A percentile compares a stretch with the other conserved stretches of the same genome.
phyloP scores from a whole-genome alignment of 2,329 filamentous ascomycete species.

The Epicoccum sorghinum region DNA sequence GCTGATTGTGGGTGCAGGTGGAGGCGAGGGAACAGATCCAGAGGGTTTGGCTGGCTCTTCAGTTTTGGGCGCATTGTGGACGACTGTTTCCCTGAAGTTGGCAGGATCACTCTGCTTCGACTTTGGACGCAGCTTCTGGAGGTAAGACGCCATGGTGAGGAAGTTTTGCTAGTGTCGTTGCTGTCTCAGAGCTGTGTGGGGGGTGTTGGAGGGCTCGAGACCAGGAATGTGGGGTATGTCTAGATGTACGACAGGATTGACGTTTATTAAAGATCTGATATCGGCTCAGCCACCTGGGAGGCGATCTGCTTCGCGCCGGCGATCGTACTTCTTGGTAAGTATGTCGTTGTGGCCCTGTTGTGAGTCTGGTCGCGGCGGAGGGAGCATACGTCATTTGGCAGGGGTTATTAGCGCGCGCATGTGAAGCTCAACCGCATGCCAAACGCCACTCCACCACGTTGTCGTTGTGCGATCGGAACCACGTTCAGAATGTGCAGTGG shows the following conservation, averaged over 20 bases:
- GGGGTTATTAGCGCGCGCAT: slow-evolving; percentile 24
- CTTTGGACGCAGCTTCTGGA: slow-evolving; percentile 43
- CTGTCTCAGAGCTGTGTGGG: neutral
- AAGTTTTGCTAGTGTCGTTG: neutral
- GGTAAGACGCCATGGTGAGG: slow-evolving; percentile 35
- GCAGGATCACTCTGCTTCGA: slow-evolving; percentile 36
- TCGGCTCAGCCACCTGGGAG: slow-evolving; percentile 13
- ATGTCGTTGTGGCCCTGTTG: slow-evolving; percentile 30
- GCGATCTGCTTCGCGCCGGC: slow-evolving; percentile 23
- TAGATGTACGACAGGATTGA: neutral
- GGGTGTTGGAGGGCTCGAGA: neutral
- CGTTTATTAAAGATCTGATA: slow-evolving; percentile 1
- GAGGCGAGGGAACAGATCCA: slow-evolving; percentile 20
- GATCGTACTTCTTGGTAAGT: slow-evolving; percentile 19
- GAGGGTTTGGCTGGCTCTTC: slow-evolving; percentile 33
- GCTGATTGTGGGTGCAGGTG: slow-evolving; percentile 29
- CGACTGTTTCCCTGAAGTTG: slow-evolving; percentile 18
- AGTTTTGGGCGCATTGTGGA: slow-evolving; percentile 16
- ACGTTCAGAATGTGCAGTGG: no score
- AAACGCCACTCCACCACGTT: slow-evolving; percentile 2
- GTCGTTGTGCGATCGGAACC: neutral
- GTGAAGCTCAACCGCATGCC: slow-evolving; percentile 2
- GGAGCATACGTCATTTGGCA: slow-evolving; percentile 38
- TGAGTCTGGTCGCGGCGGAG: slow-evolving; percentile 23
- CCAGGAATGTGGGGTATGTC: slow-evolving; percentile 2